Base-by-base conservation (phyloP, 176 grass and related monocot genomes). In the Aegilops speltoides region DNA sequence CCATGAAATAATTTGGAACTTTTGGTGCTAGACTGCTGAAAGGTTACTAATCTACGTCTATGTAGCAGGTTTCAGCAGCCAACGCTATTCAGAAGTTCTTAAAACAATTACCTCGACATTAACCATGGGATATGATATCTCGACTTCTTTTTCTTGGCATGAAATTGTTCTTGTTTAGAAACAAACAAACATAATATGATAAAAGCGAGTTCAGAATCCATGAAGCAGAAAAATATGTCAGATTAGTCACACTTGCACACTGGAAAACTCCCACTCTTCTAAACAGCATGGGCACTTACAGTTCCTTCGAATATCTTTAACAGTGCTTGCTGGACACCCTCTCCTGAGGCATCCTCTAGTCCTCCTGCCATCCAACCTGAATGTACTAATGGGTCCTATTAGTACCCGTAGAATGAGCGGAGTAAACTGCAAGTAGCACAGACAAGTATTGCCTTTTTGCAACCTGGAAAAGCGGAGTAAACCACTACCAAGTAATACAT, bases 91-190 rank as follows among this genome's bases (percentile, higher is more conserved):
- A 86, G 33, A 86, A 71, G 11, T 48, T 69, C 20, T 26, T 48
- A 59, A 38, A 36, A 22, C 40, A 73, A 86, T 79, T 83, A 90
- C 89, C 80, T 87, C 74, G n/a, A 90, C 80, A 90, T 86, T 37
- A 82, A 68, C 80, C 67, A 84, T 80, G 22, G 29, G 86, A 64
- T 78, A 56, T 19, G 60, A 68, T 78, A 81, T 87, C 90, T 87
- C 23, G 80, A 82, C 46, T 90, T 87, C 76, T 86, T 90, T 95
- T 86, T 86, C 86, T 72, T n/a, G n/a, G n/a, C 83, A 92, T 50
- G 41, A 79, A 84, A 77, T 14, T 46, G 64, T 36, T 78, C 4
- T 26, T 29, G 22, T 75, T 52, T 73, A 81, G 59, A 65, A 66
- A 71, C 43, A 79, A 65, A 66, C 24, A 81, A 17, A 65, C 11